Evolutionary conservation across 2,329 filamentous ascomycete genomes (phyloP).

Genomic region (Annulohypoxylon truncatum): DNA sequence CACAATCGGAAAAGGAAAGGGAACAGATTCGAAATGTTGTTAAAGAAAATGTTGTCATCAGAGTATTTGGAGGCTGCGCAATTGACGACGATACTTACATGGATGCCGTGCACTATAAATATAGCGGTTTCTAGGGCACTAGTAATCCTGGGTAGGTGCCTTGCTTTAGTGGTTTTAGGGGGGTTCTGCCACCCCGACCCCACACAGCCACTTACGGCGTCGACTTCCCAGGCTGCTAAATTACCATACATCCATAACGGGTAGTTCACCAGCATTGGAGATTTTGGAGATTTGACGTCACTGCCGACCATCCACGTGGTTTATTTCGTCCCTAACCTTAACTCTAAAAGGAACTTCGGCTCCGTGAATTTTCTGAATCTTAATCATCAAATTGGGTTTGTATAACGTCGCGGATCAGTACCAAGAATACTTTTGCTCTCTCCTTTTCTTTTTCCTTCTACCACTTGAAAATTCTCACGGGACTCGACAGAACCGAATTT

Average conservation of each 20-base stretch:
- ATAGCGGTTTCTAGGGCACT: slow-evolving; percentile 9
- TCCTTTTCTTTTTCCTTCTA: not conserved
- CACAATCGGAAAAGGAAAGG: slow-evolving; percentile 13
- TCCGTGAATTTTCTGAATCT: slow-evolving; percentile 8
- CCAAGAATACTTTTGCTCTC: not conserved
- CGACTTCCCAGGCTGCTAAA: not conserved
- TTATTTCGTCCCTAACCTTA: not conserved
- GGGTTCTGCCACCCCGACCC: slow-evolving; percentile 23
- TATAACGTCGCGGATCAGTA: slow-evolving; percentile 28
- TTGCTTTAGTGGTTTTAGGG: slow-evolving; percentile 4
- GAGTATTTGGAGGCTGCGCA: not conserved
- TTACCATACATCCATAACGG: not conserved
- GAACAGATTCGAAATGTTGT: slow-evolving; percentile 6
- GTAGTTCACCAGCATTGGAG: not conserved
- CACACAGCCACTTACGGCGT: slow-evolving; percentile 2
- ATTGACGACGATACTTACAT: slow-evolving; percentile 13
- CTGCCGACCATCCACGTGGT: slow-evolving; percentile 3
- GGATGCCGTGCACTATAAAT: slow-evolving; percentile 10
- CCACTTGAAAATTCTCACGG: not conserved
- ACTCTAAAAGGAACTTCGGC: slow-evolving; percentile 3
- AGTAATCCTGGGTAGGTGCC: slow-evolving; percentile 12
- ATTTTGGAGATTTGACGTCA: slow-evolving; percentile 14
- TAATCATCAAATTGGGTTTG: slow-evolving; percentile 26
- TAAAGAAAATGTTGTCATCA: slow-evolving; percentile 24
- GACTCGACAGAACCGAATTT: slow-evolving; percentile 8